phyloP scores from a whole-genome alignment of 768 basidiomycete species.

The Hortiboletus flavorubellus region DNA sequence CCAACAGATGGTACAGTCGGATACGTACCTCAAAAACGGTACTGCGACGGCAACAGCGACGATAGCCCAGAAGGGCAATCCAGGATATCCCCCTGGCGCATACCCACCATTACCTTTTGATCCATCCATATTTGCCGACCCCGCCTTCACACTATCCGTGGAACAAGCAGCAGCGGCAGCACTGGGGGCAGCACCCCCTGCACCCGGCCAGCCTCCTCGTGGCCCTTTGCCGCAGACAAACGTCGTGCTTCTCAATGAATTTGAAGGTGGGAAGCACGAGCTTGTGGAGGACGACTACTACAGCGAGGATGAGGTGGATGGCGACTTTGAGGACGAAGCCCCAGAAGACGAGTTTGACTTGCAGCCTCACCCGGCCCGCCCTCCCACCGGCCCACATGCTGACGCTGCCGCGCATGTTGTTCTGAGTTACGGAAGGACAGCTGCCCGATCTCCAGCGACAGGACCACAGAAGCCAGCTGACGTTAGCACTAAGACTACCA shows the following conservation, averaged over 20 bases:
- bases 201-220: slow-evolving; percentile 32
- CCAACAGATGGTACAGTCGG: slow-evolving; percentile 58
- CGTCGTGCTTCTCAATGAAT: slow-evolving; percentile 40
- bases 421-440: slow-evolving; percentile 39
- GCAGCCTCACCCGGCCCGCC: slow-evolving; percentile 22
- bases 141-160: slow-evolving; percentile 49
- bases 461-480: slow-evolving; percentile 10
- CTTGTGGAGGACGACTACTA: slow-evolving; percentile 42
- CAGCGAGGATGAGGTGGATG: slow-evolving; percentile 47
- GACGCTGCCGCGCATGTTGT: slow-evolving; percentile 37
- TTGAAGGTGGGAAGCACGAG: slow-evolving; percentile 34
- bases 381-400: slow-evolving; percentile 18
- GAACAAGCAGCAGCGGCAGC: slow-evolving; percentile 44
- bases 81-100: slow-evolving; percentile 41
- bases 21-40: slow-evolving; percentile 36
- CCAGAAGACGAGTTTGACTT: slow-evolving; percentile 31
- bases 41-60: slow-evolving; percentile 29
- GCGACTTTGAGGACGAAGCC: slow-evolving; percentile 39
- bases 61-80: slow-evolving; percentile 33
- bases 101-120: slow-evolving; percentile 46
- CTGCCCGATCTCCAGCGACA: slow-evolving; percentile 13
- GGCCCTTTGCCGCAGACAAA: slow-evolving; percentile 32
- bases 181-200: slow-evolving; percentile 27
- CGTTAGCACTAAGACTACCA: slow-evolving; percentile 29
- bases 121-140: slow-evolving; percentile 51